Conservation (phyloP, 192 early-diverging fungal genomes). For the Backusella westeae region DNA sequence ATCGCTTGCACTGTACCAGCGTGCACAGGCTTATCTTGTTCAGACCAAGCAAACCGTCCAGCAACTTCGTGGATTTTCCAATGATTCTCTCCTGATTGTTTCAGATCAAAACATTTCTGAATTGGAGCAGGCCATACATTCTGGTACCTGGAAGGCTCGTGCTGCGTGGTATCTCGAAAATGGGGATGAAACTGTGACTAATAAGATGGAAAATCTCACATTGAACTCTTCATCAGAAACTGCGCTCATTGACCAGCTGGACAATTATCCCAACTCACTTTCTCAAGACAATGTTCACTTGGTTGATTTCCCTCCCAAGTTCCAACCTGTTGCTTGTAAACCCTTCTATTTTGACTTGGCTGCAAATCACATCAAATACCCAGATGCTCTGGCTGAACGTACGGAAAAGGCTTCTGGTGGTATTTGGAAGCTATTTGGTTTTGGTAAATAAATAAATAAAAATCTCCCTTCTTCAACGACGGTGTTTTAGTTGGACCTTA, state of each 20-base stretch:
- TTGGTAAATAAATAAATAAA: slow-evolving; percentile 15
- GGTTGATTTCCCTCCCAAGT: slow-evolving; percentile 63
- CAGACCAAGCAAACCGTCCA: slow-evolving; percentile 46
- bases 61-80: slow-evolving; percentile 27
- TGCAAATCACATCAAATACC: slow-evolving; percentile 64
- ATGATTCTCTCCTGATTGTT: slow-evolving; percentile 43
- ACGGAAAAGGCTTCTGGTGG: slow-evolving; percentile 12
- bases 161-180: slow-evolving; percentile 50
- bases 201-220: slow-evolving; percentile 39
- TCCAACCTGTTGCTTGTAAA: slow-evolving; percentile 65
- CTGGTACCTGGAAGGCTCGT: slow-evolving; percentile 53
- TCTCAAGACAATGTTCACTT: slow-evolving; percentile 42
- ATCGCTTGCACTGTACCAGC: slow-evolving; percentile 60
- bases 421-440: slow-evolving; percentile 27
- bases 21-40: slow-evolving; percentile 48
- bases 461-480: too few relatives aligned
- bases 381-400: slow-evolving; percentile 20
- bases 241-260: slow-evolving; percentile 51
- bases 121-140: slow-evolving; percentile 45
- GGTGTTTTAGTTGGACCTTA: background rate
- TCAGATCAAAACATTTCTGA: slow-evolving; percentile 36
- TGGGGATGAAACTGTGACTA: slow-evolving; percentile 29
- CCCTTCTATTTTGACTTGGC: slow-evolving; percentile 82
- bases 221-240: slow-evolving; percentile 39
- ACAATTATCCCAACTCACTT: slow-evolving; percentile 51